Evolutionary conservation across 495 filamentous ascomycete genomes (phyloP), one percentile per base, ranked within the genome.

Genomic region (Trichoderma virens): DNA sequence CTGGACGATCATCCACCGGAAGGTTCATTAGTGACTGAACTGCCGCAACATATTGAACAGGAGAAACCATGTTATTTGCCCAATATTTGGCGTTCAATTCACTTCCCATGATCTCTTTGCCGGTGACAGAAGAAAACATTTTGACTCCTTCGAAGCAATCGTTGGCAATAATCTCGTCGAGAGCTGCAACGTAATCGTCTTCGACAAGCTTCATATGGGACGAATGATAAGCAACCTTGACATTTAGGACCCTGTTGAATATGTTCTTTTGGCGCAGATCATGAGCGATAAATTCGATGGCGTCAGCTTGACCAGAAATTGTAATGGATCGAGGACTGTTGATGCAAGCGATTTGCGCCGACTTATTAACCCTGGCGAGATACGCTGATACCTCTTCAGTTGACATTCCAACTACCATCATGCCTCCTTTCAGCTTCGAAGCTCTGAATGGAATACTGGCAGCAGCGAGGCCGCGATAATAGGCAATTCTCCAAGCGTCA

Each of bases 301-400:
- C 74, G 0, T 66, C 68, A 0, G 23, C 61, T 41, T 75, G 72
- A 0, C 81, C 81, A 3, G 78, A 79, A 2, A 85, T 32, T 4
- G 82, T 84, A 27, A 78, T 67, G 54, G 73, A 82, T 4, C 54
- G 60, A 3, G 78, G 80, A 60, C 76, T 79, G 69, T 84, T 85
- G 38, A 79, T 61, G 65, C 80, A 84, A 30, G 78, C 82, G 43
- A 83, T 65, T 31, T 59, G 64, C 8, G 67, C 74, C 45, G 62
- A 54, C 62, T 73, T 65, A 35, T 66, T 61, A 14, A 67, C 69
- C 18, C 68, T 68, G 54, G 67, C 65, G n/a, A 80, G 65, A 51
- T 73, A 74, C n/a, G 51, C 35, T 43, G 67, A 60, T 2, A 71
- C 68, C 18, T 70, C 67, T 5, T 69, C 61, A 54, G 70, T 62